Conservation (phyloP, 1,284 basidiomycete species). For the Cerrena zonata region DNA sequence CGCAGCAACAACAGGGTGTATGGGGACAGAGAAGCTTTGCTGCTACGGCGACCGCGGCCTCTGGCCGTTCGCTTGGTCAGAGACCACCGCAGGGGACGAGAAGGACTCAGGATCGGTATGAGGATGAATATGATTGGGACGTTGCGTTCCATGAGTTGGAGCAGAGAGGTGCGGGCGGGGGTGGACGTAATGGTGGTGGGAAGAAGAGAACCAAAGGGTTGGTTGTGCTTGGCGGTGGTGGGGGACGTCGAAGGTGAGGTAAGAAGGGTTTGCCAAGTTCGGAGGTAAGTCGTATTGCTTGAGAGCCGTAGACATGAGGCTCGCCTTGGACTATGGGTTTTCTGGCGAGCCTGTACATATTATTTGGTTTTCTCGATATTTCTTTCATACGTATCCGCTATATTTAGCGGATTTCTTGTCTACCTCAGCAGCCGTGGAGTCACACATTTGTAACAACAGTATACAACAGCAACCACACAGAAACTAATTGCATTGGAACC, state of each 20-base stretch:
- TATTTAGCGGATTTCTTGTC: background rate
- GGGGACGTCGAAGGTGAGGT: slow-evolving; percentile 31
- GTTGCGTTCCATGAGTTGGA: slow-evolving; percentile 79
- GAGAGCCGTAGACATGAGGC: too few relatives aligned
- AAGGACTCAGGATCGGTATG: slow-evolving; percentile 24
- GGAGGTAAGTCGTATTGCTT: background rate
- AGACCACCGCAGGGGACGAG: slow-evolving; percentile 13
- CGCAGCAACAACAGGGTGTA: slow-evolving; percentile 43
- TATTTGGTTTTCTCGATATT: background rate
- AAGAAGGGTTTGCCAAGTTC: slow-evolving; percentile 1
- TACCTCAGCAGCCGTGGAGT: background rate
- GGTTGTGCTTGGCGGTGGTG: slow-evolving; percentile 60
- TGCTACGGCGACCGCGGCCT: slow-evolving; percentile 56
- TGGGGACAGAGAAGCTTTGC: slow-evolving; percentile 79
- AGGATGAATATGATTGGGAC: slow-evolving; percentile 75
- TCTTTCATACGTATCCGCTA: background rate
- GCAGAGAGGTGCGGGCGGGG: slow-evolving; percentile 34
- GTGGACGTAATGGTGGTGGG: slow-evolving; percentile 33
- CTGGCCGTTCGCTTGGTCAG: slow-evolving; percentile 20
- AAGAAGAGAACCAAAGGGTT: slow-evolving; percentile 62
- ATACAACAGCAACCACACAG: slow-evolving; percentile 3
- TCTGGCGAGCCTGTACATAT: too few relatives aligned
- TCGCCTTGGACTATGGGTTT: too few relatives aligned
- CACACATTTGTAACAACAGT: background rate
- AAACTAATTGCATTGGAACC: too few relatives aligned